phyloP scores from a whole-genome alignment of 129 eudicot species.

The Helianthus annuus region HanXRQr2.0-SUNRISE NC_035443.2:11938269-11938768 shows the following conservation, averaged over 20 bases:
- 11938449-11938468: not conserved
- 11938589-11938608: no score
- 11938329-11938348: not conserved
- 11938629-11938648: no score
- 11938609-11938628: no score
- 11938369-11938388: not conserved
- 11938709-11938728: no score
- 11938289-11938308: not conserved
- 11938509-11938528: not conserved
- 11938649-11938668: no score
- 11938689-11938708: no score
- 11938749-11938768: no score
- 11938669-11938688: not conserved
- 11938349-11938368: not conserved
- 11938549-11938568: not conserved
- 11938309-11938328: not conserved
- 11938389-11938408: no score
- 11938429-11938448: not conserved
- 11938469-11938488: not conserved
- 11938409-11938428: no score
- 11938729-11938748: no score
- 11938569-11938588: not conserved
- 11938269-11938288: not conserved
- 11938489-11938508: not conserved
- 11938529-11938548: conserved; percentile 3